Conservation (phyloP, 306 rosid species). For the Prunus mira region DNA sequence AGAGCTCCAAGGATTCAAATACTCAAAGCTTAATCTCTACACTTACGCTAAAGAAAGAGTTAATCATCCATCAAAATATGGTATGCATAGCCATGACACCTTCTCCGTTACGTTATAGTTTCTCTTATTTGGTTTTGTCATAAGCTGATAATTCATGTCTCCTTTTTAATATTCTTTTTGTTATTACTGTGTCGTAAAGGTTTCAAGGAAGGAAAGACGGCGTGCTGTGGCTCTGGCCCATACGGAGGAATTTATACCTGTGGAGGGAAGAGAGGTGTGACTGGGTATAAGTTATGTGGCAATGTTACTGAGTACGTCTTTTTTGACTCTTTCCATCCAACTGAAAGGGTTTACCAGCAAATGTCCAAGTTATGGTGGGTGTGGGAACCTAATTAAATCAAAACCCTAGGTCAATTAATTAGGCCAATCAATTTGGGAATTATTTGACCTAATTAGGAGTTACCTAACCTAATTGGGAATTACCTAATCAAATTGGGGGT, state of each 20-base stretch:
- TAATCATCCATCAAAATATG: slow-evolving; percentile 43
- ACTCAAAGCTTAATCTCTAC: slow-evolving; percentile 30
- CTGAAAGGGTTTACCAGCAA: slow-evolving; percentile 29
- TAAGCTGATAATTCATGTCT: background rate
- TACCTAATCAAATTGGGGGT: too few relatives aligned
- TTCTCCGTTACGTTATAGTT: background rate
- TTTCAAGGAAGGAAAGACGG: slow-evolving; percentile 31
- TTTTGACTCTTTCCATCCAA: slow-evolving; percentile 49
- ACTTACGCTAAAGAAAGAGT: slow-evolving; percentile 6
- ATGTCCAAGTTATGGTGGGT: slow-evolving; percentile 41
- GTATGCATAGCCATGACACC: slow-evolving; percentile 9
- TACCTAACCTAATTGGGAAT: too few relatives aligned
- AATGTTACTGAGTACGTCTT: slow-evolving; percentile 32
- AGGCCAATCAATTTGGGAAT: too few relatives aligned
- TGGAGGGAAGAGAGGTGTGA: slow-evolving; percentile 45
- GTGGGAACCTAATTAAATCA: too few relatives aligned
- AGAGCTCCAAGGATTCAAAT: slow-evolving; percentile 38
- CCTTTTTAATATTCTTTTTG: too few relatives aligned
- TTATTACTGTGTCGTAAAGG: slow-evolving; percentile 4
- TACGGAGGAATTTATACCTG: slow-evolving; percentile 23
- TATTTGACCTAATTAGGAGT: too few relatives aligned
- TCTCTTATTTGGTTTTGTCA: background rate
- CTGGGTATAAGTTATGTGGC: slow-evolving; percentile 37
- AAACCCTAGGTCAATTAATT: too few relatives aligned
- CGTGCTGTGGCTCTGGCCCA: slow-evolving; percentile 42